Base-by-base conservation (phyloP, 331 rosid genomes). In the Malus hybrid region DNA sequence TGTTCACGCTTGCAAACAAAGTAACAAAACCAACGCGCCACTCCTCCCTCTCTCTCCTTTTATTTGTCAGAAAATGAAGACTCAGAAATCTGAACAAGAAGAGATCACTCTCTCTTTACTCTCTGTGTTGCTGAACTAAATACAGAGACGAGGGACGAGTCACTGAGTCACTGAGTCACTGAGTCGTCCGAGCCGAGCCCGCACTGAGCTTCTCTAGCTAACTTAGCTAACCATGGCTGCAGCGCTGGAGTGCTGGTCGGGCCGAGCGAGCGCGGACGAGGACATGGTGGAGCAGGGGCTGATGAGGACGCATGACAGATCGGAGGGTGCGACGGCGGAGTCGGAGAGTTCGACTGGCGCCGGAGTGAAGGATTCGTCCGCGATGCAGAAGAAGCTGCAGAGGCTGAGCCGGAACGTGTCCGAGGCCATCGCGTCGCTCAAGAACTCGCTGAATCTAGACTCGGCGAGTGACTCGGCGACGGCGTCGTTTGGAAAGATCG, bases 191-290 rank as follows among this genome's bases (percentile, higher is more conserved):
- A 56, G 46, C 52, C 66, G 10, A 50, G 46, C 10, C 62, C 7
- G n/a, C 76, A 64, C 54, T 78, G 52, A 66, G 72, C 42, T 68
- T 31, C 18, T 31, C 31, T 18, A 7, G 57, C 64, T 15, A 11
- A 32, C 67, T 24, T 28, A 62, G 46, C 20, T 10, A 79, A 69
- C 77, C 65, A 95, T 93, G 98, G 96, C 97, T 3, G 90, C 93
- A 0, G 94, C 97, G 3, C 57, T 93, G 80, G 98, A 93, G 81
- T 93, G 98, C 83, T 93, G 98, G 98, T 93, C 97, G n/a, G 82
- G 91, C 78, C 87, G 97, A 57, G 89, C 94, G 73, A 77, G 82
- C 52, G 77, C 81, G 9, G 96, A 90, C 60, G 96, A 92, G 50
- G 98, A 90, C 73, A 62, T 84, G 86, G 96, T 89, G 27, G 93